phyloP scores from a whole-genome alignment of 345 rosid genomes.

The Mangifera indica region DNA sequence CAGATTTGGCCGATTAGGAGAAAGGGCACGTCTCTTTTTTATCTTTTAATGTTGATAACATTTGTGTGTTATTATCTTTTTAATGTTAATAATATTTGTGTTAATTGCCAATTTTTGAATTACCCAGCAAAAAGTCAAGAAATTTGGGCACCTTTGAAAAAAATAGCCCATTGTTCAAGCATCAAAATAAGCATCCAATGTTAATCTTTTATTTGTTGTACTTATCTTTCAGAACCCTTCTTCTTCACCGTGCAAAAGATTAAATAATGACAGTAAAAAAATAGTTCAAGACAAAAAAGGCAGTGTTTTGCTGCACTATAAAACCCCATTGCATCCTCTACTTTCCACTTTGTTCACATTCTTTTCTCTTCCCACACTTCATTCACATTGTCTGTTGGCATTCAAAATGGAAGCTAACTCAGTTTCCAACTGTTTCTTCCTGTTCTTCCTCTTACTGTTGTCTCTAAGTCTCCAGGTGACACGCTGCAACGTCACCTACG shows the following conservation, averaged over 20 bases:
- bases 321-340: neutral
- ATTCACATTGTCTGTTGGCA: constrained; percentile 5
- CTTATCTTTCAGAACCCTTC: too few species aligned
- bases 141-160: neutral
- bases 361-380: constrained; percentile 24
- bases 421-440: constrained; percentile 27
- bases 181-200: neutral
- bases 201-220: neutral
- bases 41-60: too few species aligned
- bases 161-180: too few species aligned
- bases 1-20: too few species aligned
- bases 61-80: too few species aligned
- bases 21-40: too few species aligned
- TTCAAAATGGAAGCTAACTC: constrained; percentile 36
- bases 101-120: too few species aligned
- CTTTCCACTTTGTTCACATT: constrained; percentile 11
- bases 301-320: neutral
- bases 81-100: too few species aligned
- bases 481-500: constrained; percentile 45
- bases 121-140: neutral
- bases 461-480: constrained; percentile 19
- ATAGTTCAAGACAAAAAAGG: neutral
- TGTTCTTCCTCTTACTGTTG: constrained; percentile 29
- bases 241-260: neutral
- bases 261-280: neutral